Conservation (phyloP, 495 filamentous ascomycete genomes). For the Penicillium bovifimosum region DNA sequence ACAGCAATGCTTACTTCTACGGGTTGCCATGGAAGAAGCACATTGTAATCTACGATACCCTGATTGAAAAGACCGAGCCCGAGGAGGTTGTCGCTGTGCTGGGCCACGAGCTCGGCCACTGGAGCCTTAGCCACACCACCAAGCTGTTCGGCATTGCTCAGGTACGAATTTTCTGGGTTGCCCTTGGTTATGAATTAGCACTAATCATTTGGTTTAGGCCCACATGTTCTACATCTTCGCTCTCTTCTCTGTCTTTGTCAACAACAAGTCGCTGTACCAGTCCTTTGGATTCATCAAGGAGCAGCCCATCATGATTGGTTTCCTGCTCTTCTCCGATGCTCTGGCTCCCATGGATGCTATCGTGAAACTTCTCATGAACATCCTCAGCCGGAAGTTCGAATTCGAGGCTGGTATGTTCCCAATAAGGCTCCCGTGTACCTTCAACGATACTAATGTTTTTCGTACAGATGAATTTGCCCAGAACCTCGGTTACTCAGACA, state of each 20-base stretch:
- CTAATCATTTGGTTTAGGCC: conserved; percentile 44
- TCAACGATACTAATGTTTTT: background rate
- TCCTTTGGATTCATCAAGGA: conserved; percentile 85
- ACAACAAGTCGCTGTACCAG: conserved; percentile 83
- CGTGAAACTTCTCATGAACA: conserved; percentile 92
- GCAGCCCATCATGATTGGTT: conserved; percentile 90
- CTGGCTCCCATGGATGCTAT: conserved; percentile 86
- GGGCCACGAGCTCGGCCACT: conserved; percentile 94
- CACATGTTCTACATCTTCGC: conserved; percentile 97
- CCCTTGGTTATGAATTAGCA: background rate
- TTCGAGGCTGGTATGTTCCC: conserved; percentile 75
- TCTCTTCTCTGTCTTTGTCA: conserved; percentile 94
- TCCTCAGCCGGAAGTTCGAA: conserved; percentile 87
- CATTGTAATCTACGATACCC: conserved; percentile 97
- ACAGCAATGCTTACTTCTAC: conserved; percentile 98
- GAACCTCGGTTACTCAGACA: conserved; percentile 74
- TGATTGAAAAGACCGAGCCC: conserved; percentile 88
- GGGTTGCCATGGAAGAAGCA: conserved; percentile 99
- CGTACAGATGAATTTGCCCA: conserved; percentile 70
- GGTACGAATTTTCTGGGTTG: conserved; percentile 42
- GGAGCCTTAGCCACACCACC: conserved; percentile 91
- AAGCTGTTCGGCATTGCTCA: conserved; percentile 85
- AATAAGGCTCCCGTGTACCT: background rate
- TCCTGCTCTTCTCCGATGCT: conserved; percentile 93
- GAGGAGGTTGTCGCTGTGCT: conserved; percentile 93